Evolutionary conservation across 331 rosid genomes (phyloP), one percentile per base, ranked within the genome.

Genomic region (Telfairia occidentalis): DNA sequence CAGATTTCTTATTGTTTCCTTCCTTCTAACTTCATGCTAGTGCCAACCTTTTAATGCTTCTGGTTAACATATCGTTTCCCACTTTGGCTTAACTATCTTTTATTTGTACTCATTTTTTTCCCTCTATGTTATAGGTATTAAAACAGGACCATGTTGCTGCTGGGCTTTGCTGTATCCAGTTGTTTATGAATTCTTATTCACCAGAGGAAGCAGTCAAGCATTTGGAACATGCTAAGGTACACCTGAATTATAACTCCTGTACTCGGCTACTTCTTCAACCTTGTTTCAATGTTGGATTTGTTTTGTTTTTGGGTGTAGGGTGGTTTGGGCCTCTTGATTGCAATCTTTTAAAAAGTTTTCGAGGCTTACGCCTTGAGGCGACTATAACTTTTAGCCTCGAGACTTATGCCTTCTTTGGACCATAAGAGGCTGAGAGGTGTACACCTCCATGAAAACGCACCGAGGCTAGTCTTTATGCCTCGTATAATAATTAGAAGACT

Each of bases 131-230:
- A 73, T 85, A 94, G 98, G 98, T 91, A 71, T 88, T 91, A 64
- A 91, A 90, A 79, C 92, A 84, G 77, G 98, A 94, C 82, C 97
- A 91, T 64, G 92, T 94, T 71, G 97, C 96, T 53, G 92, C 98
- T 79, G 98, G 97, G 72, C 97, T 94, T 57, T 94, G 98, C 84
- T 89, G 98, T 86, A 91, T 94, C 81, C 97, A 94, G 85, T 84
- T 94, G 89, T 94, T 91, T 81, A 87, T 91, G 83, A 94, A 94
- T 79, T 91, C 97, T 81, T 77, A 81, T 76, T 81, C 86, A 58
- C 96, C 84, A 85, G 98, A 94, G 77, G 98, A 94, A 83, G 98
- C 98, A 85, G 85, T 89, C 78, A 86, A 87, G 73, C 95, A 94
- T 84, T 88, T 94, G 89, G 96, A 94, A 81, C 84, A 90, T 85